A percentile compares a stretch with the other conserved stretches of the same genome.
These are phyloP conservation scores for Irpex sp. DNA, from an alignment of 1,284 basidiomycete genomes.

Conservation along the genomic window DNA sequence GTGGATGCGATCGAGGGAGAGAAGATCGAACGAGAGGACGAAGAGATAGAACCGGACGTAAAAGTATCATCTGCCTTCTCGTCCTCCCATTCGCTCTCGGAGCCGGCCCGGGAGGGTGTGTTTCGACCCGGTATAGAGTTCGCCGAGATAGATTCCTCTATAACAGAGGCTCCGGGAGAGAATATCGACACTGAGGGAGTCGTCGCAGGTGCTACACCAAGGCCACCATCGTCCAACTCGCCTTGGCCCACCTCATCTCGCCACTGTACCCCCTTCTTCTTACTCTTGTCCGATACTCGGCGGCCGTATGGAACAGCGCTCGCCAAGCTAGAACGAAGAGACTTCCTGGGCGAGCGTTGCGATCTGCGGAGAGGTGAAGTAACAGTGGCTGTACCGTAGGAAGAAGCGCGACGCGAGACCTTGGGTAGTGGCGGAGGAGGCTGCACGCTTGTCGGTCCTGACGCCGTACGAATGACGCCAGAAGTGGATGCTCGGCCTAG, in stretches of 20 bases:
- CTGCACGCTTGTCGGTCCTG: constrained; percentile 44
- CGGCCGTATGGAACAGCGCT: constrained; percentile 50
- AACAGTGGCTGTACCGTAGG: constrained; percentile 40
- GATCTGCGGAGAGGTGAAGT: constrained; percentile 30
- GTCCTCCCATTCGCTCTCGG: constrained; percentile 87
- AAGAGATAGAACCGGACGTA: constrained; percentile 43
- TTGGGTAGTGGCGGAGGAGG: constrained; percentile 18
- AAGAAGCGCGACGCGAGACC: constrained; percentile 46
- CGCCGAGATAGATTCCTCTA: constrained; percentile 21
- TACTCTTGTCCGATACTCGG: constrained; percentile 51
- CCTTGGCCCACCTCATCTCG: constrained; percentile 86
- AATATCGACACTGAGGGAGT: constrained; percentile 20
- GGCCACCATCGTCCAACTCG: constrained; percentile 67
- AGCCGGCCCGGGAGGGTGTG: constrained; percentile 46
- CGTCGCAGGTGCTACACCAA: constrained; percentile 9
- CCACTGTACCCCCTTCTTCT: constrained; percentile 87
- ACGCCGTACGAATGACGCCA: constrained; percentile 25
- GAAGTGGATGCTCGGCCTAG: constrained; percentile 25
- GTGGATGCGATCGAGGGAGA: background rate
- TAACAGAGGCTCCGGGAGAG: constrained; percentile 26
- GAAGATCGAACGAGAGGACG: background rate
- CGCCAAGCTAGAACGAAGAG: constrained; percentile 59
- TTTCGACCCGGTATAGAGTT: constrained; percentile 21
- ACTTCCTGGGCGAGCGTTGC: constrained; percentile 61
- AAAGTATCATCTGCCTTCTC: constrained; percentile 77